These are phyloP conservation scores for Starmerella bombi DNA, from an alignment of 805 yeast species.

Conservation along the genomic window DNA sequence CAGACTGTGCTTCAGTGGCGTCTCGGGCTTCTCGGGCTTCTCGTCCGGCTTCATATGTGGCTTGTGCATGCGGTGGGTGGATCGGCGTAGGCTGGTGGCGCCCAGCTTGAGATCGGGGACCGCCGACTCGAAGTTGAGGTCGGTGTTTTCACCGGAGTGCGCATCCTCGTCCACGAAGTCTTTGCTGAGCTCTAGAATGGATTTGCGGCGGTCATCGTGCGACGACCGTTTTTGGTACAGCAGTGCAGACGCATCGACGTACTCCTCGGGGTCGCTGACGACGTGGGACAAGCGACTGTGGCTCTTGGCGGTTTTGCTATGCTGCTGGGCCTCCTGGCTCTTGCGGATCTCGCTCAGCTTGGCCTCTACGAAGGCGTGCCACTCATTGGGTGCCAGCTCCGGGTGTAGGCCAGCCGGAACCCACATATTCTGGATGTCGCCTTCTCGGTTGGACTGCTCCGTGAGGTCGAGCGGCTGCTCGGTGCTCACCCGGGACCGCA, in stretches of 20 bases:
- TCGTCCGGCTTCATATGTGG: constrained; percentile 1
- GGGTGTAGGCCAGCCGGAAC: constrained; percentile 94
- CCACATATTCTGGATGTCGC: constrained; percentile 44
- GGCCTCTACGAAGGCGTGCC: constrained; percentile 32
- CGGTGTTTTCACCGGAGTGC: constrained; percentile 30
- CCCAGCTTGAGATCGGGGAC: not conserved
- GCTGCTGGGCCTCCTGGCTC: constrained; percentile 13
- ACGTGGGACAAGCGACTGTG: constrained; percentile 27
- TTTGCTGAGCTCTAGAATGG: constrained; percentile 35
- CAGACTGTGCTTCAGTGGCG: not conserved
- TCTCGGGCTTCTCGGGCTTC: not conserved
- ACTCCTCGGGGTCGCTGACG: constrained; percentile 26
- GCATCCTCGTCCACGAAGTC: constrained; percentile 65
- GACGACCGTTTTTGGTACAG: constrained; percentile 22
- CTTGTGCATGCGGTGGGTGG: constrained; percentile 14
- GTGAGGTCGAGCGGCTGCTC: not conserved
- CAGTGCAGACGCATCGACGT: constrained; percentile 26
- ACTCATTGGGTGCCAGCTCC: constrained; percentile 81
- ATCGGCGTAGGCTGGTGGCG: constrained; percentile 18
- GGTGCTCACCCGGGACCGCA: not conserved
- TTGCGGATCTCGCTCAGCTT: constrained; percentile 28
- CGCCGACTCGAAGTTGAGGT: not conserved
- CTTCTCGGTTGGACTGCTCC: not conserved
- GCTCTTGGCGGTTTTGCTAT: constrained; percentile 10
- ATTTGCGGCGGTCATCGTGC: constrained; percentile 16